Conservation (phyloP, 78 protist species). For the Salpingoeca rosetta region DNA sequence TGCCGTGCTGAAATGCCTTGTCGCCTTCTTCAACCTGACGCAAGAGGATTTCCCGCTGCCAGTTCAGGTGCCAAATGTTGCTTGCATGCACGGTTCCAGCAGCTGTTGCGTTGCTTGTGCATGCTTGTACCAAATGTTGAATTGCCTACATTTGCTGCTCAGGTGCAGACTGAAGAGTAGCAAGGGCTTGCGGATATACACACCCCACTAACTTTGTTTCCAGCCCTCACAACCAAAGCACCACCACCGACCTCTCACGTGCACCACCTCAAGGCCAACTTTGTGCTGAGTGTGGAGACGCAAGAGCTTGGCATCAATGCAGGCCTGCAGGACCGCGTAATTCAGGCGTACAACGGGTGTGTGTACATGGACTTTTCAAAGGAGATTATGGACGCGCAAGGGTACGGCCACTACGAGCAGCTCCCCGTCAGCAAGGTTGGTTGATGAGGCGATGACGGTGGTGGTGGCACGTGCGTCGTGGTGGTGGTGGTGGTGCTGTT, state of each 20-base stretch:
- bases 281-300: conserved; percentile 26
- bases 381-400: conserved; percentile 18
- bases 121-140: no score
- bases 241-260: no score
- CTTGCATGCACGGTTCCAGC: no score
- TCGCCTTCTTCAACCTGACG: conserved; percentile 12
- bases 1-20: conserved; percentile 7
- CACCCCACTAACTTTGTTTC: no score
- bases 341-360: conserved; percentile 12
- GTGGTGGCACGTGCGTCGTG: no score
- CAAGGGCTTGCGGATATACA: no score
- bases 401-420: conserved; percentile 13
- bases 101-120: no score
- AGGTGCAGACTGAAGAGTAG: no score
- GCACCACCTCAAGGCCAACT: no score
- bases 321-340: conserved; percentile 44
- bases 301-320: conserved; percentile 28
- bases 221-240: no score
- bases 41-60: background rate
- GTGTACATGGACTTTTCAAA: conserved; percentile 21
- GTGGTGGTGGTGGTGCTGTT: no score
- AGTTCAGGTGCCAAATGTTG: background rate
- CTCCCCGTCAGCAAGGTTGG: background rate
- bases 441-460: background rate
- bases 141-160: no score